A percentile compares a stretch with the other conserved stretches of the same genome.
Conservation (phyloP, 1,284 basidiomycete species). For the Malassezia caprae region DNA sequence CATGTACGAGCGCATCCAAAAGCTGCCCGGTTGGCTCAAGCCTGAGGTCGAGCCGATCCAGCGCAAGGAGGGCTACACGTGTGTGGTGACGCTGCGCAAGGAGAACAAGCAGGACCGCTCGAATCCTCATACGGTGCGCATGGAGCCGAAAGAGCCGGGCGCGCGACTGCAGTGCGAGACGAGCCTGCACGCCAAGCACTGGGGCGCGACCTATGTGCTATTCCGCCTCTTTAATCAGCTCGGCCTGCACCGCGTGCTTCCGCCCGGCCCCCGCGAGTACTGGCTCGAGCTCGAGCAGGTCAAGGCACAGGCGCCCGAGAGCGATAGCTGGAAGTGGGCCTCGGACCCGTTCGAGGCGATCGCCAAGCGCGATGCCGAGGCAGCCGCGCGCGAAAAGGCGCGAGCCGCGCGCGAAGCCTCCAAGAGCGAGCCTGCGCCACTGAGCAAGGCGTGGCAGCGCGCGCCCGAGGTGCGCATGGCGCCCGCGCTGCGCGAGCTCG, state of each 20-base stretch:
- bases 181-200: constrained; percentile 41
- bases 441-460: constrained; percentile 57
- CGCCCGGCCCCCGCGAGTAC: constrained; percentile 45
- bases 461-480: constrained; percentile 80
- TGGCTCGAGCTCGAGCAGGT: constrained; percentile 40
- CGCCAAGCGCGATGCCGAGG: constrained; percentile 31
- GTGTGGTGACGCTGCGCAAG: constrained; percentile 39
- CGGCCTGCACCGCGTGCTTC: constrained; percentile 36
- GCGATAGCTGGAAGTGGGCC: constrained; percentile 41
- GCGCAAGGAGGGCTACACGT: constrained; percentile 31
- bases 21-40: constrained; percentile 42
- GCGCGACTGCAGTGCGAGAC: constrained; percentile 28
- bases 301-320: constrained; percentile 32
- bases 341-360: constrained; percentile 45
- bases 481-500: constrained; percentile 61
- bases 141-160: constrained; percentile 43
- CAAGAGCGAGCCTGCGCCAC: constrained; percentile 23
- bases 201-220: constrained; percentile 48
- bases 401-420: constrained; percentile 21
- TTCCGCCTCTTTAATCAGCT: constrained; percentile 44
- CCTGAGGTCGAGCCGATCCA: constrained; percentile 35
- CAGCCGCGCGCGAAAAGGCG: constrained; percentile 28
- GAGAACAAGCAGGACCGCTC: constrained; percentile 43
- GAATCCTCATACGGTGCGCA: constrained; percentile 30
- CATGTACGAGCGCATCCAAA: constrained; percentile 44